Percentiles rank a stretch among this genome's conserved stretches.
Conservation (phyloP, 306 rosid genomes). For the Fagus sylvatica region DNA sequence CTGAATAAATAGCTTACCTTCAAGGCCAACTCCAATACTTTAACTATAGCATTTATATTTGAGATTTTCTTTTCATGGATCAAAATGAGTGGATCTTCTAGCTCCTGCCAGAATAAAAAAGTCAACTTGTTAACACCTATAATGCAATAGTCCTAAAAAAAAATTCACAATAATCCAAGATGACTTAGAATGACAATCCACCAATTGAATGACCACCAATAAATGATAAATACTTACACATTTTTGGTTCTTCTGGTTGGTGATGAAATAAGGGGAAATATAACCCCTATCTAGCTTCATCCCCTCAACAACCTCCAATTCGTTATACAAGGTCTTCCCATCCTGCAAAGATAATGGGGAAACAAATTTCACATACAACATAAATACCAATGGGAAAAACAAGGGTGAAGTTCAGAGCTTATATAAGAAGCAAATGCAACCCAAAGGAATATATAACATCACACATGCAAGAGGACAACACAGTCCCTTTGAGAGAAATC, state of each 20-base stretch:
- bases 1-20: constrained; percentile 44
- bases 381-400: neutral
- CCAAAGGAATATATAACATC: neutral
- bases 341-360: constrained; percentile 43
- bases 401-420: neutral
- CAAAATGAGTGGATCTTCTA: constrained; percentile 85
- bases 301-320: too few species aligned
- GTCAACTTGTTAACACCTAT: neutral
- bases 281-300: too few species aligned
- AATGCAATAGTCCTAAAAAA: neutral
- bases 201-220: neutral
- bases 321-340: too few species aligned
- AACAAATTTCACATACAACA: neutral
- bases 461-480: neutral
- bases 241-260: constrained; percentile 93
- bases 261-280: constrained; percentile 47
- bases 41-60: constrained; percentile 66
- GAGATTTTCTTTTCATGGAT: constrained; percentile 96
- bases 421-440: neutral
- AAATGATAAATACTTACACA: constrained; percentile 53
- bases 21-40: constrained; percentile 85
- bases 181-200: neutral
- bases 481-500: neutral
- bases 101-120: constrained; percentile 54
- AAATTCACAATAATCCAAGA: neutral